These are phyloP conservation scores for Lasiodiplodia sp. DNA, from an alignment of 2,329 filamentous ascomycete species.

Conservation along the genomic window DNA sequence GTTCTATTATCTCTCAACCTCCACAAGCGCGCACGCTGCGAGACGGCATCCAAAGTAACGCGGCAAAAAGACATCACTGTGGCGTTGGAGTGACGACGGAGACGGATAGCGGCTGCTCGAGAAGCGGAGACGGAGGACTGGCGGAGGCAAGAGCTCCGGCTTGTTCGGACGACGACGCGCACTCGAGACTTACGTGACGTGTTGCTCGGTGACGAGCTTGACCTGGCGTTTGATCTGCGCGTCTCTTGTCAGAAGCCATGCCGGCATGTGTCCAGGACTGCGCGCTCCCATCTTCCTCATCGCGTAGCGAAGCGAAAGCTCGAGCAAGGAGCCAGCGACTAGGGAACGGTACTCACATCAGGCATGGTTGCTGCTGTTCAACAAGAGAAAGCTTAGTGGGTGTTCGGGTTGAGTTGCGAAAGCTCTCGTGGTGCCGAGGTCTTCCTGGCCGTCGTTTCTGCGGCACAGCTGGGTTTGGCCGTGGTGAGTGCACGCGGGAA, in stretches of 20 bases:
- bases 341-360: conserved; percentile 46
- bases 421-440: conserved; percentile 11
- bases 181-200: conserved; percentile 73
- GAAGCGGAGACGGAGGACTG: conserved; percentile 30
- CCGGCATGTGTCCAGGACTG: background rate
- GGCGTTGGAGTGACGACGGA: background rate
- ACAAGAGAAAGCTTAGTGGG: background rate
- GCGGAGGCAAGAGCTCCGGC: background rate
- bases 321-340: background rate
- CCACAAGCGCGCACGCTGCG: background rate
- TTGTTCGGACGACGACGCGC: background rate
- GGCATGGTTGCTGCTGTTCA: conserved; percentile 48
- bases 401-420: background rate
- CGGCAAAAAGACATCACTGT: background rate
- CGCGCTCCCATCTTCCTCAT: background rate
- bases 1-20: background rate
- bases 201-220: conserved; percentile 92
- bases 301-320: background rate
- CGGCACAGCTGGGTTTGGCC: background rate
- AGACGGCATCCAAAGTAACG: background rate
- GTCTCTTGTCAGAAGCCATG: background rate
- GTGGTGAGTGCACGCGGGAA: background rate
- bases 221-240: conserved; percentile 79
- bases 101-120: conserved; percentile 1
- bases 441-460: background rate